These are phyloP conservation scores for Scedosporium minutisporum DNA, from an alignment of 2,329 filamentous ascomycete species.

Conservation along the genomic window DNA sequence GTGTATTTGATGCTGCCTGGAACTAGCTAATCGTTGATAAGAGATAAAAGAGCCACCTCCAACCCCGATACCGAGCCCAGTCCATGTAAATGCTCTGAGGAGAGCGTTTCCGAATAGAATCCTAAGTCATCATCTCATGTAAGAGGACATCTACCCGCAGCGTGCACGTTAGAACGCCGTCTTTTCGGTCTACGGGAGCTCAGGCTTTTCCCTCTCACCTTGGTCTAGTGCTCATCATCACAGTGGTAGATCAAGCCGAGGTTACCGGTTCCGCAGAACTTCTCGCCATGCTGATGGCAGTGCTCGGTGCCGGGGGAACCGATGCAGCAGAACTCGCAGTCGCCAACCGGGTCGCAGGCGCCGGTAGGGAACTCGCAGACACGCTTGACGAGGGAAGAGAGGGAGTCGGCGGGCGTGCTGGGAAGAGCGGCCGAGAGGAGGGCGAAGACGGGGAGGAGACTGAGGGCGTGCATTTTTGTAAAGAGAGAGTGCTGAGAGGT, in stretches of 20 bases:
- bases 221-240: neutral
- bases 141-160: neutral
- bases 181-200: neutral
- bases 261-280: neutral
- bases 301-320: neutral
- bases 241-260: slow-evolving; percentile 1
- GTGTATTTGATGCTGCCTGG: neutral
- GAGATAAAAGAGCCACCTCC: no score
- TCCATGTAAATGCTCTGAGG: neutral
- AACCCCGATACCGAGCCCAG: neutral
- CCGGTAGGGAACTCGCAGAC: slow-evolving; percentile 2
- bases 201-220: slow-evolving; percentile 21
- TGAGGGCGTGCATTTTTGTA: neutral
- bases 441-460: neutral
- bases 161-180: neutral
- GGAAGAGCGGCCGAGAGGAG: neutral
- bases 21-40: no score
- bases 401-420: neutral
- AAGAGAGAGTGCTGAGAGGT: neutral
- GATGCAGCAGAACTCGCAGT: slow-evolving; percentile 1
- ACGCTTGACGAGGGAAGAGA: neutral
- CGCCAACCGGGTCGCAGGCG: neutral
- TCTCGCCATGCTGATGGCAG: neutral
- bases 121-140: neutral
- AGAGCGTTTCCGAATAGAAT: neutral